phyloP scores from a whole-genome alignment of 371 early-diverging fungal genomes.

The Mucor saturninus region DNA sequence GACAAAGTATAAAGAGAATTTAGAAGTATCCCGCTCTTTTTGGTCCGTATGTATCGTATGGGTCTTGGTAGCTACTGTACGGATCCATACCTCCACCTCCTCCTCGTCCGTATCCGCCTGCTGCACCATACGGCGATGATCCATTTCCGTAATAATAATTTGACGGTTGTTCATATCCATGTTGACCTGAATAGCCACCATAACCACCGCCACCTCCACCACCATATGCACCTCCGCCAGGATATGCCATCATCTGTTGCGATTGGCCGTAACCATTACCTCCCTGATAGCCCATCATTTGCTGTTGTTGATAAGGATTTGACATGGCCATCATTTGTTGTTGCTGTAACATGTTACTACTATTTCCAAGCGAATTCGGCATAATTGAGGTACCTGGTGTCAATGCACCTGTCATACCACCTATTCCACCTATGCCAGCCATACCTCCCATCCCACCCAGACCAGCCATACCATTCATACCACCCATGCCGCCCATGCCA shows the following conservation, averaged over 20 bases:
- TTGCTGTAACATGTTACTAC: conserved; percentile 6
- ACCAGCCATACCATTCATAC: too few species aligned
- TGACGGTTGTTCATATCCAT: conserved; percentile 4
- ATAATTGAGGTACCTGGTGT: not conserved
- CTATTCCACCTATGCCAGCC: not conserved
- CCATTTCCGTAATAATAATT: conserved; percentile 16
- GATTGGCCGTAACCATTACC: conserved; percentile 2
- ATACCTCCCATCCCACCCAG: not conserved
- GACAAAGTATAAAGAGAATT: not conserved
- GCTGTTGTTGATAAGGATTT: conserved; percentile 12
- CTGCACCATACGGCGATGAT: conserved; percentile 10
- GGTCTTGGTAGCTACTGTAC: conserved; percentile 9
- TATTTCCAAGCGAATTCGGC: not conserved
- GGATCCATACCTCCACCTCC: conserved; percentile 1
- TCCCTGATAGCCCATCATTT: conserved; percentile 14
- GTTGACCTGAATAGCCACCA: not conserved
- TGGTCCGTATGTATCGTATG: conserved; percentile 14
- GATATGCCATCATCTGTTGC: conserved; percentile 7
- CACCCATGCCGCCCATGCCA: too few species aligned
- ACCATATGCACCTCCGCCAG: not conserved
- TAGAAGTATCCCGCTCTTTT: conserved; percentile 14
- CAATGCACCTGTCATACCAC: not conserved
- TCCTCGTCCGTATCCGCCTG: conserved; percentile 2
- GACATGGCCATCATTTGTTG: conserved; percentile 12
- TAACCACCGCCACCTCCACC: conserved; percentile 2